Conservation (phyloP, 257 asterid genomes). For the Solanum bukasovii region DNA sequence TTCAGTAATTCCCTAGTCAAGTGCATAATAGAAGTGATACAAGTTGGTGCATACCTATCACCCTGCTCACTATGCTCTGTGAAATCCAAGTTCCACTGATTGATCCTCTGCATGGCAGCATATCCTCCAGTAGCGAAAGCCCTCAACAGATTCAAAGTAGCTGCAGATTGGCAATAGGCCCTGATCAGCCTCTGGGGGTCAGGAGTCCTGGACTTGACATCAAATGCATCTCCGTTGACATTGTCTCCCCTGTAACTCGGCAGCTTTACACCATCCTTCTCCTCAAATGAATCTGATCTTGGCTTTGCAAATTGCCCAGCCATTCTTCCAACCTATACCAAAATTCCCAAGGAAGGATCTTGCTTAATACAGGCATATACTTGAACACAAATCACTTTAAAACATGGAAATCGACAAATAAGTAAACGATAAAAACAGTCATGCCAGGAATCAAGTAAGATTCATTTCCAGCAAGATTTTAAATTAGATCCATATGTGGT, state of each 20-base stretch:
- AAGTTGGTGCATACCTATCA: conserved; percentile 36
- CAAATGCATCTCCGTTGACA: conserved; percentile 63
- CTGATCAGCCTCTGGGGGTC: conserved; percentile 84
- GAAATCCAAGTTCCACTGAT: conserved; percentile 79
- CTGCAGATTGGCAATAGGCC: conserved; percentile 81
- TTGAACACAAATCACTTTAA: neutral
- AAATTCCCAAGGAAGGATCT: neutral
- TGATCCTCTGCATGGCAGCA: conserved; percentile 81
- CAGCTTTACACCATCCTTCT: conserved; percentile 61
- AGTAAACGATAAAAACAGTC: neutral
- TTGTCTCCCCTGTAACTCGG: conserved; percentile 89
- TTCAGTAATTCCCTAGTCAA: neutral
- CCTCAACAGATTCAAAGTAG: conserved; percentile 72
- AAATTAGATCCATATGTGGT: neutral
- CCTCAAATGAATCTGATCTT: conserved; percentile 63
- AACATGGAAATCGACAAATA: neutral
- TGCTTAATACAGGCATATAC: neutral
- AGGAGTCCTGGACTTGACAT: conserved; percentile 54
- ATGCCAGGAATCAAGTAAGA: neutral
- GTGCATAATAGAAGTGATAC: neutral
- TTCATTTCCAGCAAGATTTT: neutral
- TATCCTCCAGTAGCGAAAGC: conserved; percentile 85
- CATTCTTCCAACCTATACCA: conserved; percentile 70
- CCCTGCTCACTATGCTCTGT: conserved; percentile 83
- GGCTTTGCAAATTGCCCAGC: conserved; percentile 93